A percentile compares a stretch with the other conserved stretches of the same genome.
Evolutionary conservation across 192 early-diverging fungal species (phyloP).

Genomic region (Physocladia obscura): DNA sequence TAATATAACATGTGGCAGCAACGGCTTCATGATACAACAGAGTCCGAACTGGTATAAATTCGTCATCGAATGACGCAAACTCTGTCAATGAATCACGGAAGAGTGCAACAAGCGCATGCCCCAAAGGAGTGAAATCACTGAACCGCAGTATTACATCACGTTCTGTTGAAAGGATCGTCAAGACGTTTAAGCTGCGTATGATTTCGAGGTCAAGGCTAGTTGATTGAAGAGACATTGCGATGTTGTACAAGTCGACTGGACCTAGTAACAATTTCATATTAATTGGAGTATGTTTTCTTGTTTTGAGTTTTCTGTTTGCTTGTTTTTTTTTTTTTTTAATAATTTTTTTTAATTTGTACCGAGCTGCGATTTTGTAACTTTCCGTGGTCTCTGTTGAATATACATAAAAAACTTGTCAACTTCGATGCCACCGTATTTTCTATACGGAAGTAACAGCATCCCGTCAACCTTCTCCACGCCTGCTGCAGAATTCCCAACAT

Average conservation of each 20-base stretch:
- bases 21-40: not conserved
- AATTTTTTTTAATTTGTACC: not conserved
- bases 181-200: constrained; percentile 1
- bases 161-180: constrained; percentile 20
- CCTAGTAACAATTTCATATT: too few relatives aligned
- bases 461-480: too few relatives aligned
- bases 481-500: too few relatives aligned
- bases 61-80: not conserved
- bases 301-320: too few relatives aligned
- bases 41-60: not conserved
- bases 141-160: constrained; percentile 9
- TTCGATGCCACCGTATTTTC: too few relatives aligned
- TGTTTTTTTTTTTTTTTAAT: too few relatives aligned
- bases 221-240: constrained; percentile 14
- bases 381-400: too few relatives aligned
- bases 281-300: too few relatives aligned
- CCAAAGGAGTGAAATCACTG: constrained; percentile 8
- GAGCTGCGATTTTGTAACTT: not conserved
- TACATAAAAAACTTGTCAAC: too few relatives aligned
- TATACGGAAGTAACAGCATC: too few relatives aligned
- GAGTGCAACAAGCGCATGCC: not conserved
- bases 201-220: not conserved
- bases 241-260: constrained; percentile 18
- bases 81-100: not conserved
- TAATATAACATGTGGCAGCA: not conserved